Evolutionary conservation across 2,329 filamentous ascomycete genomes (phyloP).

Genomic region (Alternaria sp.): DNA sequence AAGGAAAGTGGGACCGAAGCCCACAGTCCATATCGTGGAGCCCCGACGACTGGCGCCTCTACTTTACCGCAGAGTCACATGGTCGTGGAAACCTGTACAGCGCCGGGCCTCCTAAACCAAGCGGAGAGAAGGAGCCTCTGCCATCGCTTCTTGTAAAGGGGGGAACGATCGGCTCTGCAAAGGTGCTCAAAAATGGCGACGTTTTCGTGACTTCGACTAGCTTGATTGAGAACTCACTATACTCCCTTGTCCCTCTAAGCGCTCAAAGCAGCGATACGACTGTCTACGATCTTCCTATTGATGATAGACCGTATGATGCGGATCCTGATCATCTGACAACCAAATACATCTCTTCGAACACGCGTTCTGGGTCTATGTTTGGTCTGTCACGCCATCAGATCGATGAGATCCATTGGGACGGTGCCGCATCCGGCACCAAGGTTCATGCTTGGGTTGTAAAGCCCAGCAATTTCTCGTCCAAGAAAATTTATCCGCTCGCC

Average conservation of each 20-base stretch:
- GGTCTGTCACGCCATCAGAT: constrained; percentile 71
- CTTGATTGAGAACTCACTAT: constrained; percentile 75
- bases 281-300: constrained; percentile 30
- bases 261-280: constrained; percentile 19
- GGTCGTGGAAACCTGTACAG: constrained; percentile 70
- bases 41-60: constrained; percentile 65
- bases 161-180: constrained; percentile 55
- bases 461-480: constrained; percentile 69
- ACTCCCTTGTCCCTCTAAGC: constrained; percentile 62
- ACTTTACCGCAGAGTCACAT: constrained; percentile 76
- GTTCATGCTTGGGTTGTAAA: constrained; percentile 76
- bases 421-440: constrained; percentile 65
- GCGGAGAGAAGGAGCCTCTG: constrained; percentile 20
- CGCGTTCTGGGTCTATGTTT: constrained; percentile 71
- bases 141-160: constrained; percentile 45
- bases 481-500: constrained; percentile 79
- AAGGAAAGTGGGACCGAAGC: constrained; percentile 66
- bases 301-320: constrained; percentile 31
- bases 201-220: constrained; percentile 74
- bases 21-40: constrained; percentile 62
- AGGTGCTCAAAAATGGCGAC: constrained; percentile 58
- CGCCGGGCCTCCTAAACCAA: constrained; percentile 21
- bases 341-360: constrained; percentile 66
- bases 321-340: constrained; percentile 37
- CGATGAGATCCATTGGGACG: constrained; percentile 73